Evolutionary conservation across 2,329 filamentous ascomycete genomes (phyloP), one percentile per base, ranked within the genome.

Genomic region (Claviceps quebecensis): DNA sequence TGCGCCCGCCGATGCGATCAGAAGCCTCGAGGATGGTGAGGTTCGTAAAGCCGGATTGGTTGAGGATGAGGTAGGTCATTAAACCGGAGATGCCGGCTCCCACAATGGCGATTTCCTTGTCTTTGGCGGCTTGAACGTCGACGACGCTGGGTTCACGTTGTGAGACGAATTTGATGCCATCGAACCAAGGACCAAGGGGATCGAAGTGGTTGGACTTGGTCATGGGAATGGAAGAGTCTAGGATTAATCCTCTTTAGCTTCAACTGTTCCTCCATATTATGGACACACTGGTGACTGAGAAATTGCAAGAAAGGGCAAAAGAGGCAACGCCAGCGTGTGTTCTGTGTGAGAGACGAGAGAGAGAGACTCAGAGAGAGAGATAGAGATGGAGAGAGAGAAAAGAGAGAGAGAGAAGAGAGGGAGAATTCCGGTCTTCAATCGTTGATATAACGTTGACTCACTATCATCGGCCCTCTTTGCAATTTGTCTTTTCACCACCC

Each of bases 51-150:
- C 81, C 81, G 2, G 70, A 67, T 39, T 54, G 52, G 53, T 73
- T 69, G 3, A 61, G 76, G 62, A 65, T 62, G 8, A 78, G 66
- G 52, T 68, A 73, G 1, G 74, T 83, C 74, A 84, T 79, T 44
- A 86, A 63, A 0, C 81, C 81, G 2, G 77, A 70, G 74, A 84
- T 83, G 7, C 81, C 81, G 11, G 75, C 81, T 14, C 82, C 82
- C 4, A 84, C 67, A 45, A 86, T 84, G 48, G 73, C 81, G 54
- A 85, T 72, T 45, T 84, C 84, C 23, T 56, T 57, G 22, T 16
- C 22, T 22, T 58, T 58, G 45, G 57, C 56, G 9, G 49, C 51
- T n/a, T 53, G 36, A 19, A 56, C 53, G 19, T 55, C 37, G 4
- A 56, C 48, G 3, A 70, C 65, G 47, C 71, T 69, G 14, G 77